Evolutionary conservation across 2,329 filamentous ascomycete species (phyloP).

Genomic region (Penicillium sp.): DNA sequence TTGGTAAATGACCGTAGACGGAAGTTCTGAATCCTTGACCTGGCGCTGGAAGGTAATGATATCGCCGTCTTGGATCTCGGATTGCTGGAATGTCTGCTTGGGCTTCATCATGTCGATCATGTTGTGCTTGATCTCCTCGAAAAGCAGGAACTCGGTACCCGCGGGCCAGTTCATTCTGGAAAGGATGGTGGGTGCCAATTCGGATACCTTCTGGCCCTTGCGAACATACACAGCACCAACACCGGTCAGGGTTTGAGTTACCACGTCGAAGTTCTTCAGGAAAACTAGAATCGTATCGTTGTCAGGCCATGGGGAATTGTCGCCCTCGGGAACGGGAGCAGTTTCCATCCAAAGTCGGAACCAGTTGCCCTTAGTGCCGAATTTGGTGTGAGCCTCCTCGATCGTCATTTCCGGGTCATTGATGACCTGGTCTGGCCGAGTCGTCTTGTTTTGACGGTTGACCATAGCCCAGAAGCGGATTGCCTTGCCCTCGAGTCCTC

Average conservation of each 20-base stretch:
- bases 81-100: constrained; percentile 80
- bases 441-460: constrained; percentile 95
- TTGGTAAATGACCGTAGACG: constrained; percentile 46
- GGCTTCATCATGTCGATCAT: constrained; percentile 96
- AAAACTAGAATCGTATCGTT: constrained; percentile 71
- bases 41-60: constrained; percentile 88
- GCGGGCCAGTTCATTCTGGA: constrained; percentile 82
- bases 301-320: constrained; percentile 58
- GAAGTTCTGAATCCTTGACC: constrained; percentile 41
- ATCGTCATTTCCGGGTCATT: constrained; percentile 70
- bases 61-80: constrained; percentile 94
- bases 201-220: constrained; percentile 80
- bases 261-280: constrained; percentile 83
- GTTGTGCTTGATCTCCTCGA: constrained; percentile 94
- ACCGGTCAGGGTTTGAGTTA: constrained; percentile 68
- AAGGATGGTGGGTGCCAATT: constrained; percentile 70
- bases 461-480: constrained; percentile 95
- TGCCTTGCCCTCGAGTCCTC: constrained; percentile 61
- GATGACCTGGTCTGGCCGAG: constrained; percentile 82
- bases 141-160: constrained; percentile 67
- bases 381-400: constrained; percentile 66
- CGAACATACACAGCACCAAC: constrained; percentile 81
- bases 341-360: constrained; percentile 86
- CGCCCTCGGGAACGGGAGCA: constrained; percentile 62
- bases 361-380: constrained; percentile 60